A percentile compares a stretch with the other conserved stretches of the same genome.
phyloP scores from a whole-genome alignment of 176 grass and related monocot genomes.

The Musa schizocarpa region DNA sequence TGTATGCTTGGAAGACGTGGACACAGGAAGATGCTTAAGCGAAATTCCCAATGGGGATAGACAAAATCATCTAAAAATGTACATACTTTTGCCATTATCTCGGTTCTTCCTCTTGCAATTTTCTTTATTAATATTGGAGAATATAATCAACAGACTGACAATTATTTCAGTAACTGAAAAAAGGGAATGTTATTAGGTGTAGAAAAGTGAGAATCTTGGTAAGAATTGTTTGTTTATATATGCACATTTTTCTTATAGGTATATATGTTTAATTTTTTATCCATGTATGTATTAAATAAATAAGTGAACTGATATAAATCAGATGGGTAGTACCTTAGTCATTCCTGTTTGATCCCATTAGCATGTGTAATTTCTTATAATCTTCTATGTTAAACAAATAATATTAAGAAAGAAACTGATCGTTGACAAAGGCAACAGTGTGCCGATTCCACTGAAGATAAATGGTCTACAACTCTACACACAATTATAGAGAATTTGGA shows the following conservation, averaged over 20 bases:
- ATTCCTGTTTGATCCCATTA: neutral
- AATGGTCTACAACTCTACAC: neutral
- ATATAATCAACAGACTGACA: neutral
- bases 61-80: conserved; percentile 60
- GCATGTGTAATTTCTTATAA: neutral
- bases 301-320: neutral
- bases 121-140: conserved; percentile 11
- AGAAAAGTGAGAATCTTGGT: neutral
- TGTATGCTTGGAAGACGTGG: conserved; percentile 84
- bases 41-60: conserved; percentile 54
- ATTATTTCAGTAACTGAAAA: neutral
- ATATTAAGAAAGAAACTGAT: too few species aligned
- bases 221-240: neutral
- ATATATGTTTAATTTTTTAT: neutral
- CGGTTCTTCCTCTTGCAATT: conserved; percentile 7
- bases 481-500: neutral
- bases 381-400: too few species aligned
- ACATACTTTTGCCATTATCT: conserved; percentile 22
- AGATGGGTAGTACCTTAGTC: neutral
- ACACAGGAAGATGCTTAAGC: conserved; percentile 75
- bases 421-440: too few species aligned
- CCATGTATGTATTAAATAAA: neutral
- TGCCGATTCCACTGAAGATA: neutral
- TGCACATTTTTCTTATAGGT: neutral
- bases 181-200: neutral